These are phyloP conservation scores for Erythrobasidium yunnanense DNA, from an alignment of 768 basidiomycete species.

Conservation along the genomic window DNA sequence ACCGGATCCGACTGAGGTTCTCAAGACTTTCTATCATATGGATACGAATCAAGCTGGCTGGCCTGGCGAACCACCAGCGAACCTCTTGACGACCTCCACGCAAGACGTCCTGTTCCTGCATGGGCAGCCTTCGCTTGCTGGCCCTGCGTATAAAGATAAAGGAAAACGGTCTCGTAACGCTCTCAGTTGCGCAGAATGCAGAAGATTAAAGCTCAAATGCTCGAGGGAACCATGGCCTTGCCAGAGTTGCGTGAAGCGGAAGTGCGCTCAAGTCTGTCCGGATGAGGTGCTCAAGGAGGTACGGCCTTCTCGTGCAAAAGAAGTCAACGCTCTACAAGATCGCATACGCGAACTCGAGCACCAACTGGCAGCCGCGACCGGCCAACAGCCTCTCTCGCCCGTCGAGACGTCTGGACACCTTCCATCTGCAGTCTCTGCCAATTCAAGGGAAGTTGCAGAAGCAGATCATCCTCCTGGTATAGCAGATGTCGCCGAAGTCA, in stretches of 20 bases:
- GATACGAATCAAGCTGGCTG: not conserved
- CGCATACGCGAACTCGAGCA: slow-evolving; percentile 21
- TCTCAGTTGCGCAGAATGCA: slow-evolving; percentile 3
- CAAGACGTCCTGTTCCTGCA: not conserved
- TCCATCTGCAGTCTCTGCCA: no score
- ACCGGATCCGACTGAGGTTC: no score
- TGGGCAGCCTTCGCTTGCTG: not conserved
- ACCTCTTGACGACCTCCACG: not conserved
- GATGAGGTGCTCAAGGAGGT: slow-evolving; percentile 25
- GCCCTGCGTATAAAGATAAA: not conserved
- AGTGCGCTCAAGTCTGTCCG: slow-evolving; percentile 26
- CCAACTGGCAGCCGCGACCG: not conserved
- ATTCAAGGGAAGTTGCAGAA: not conserved
- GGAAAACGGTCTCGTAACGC: not conserved
- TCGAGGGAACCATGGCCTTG: not conserved
- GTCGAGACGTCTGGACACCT: not conserved
- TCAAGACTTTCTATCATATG: no score
- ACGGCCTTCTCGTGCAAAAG: slow-evolving; percentile 16
- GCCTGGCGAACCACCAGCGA: not conserved
- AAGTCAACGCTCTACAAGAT: slow-evolving; percentile 9
- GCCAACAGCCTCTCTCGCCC: not conserved
- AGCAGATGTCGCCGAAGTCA: slow-evolving; percentile 19
- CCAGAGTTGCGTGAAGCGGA: slow-evolving; percentile 25
- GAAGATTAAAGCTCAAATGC: not conserved
- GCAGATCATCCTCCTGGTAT: slow-evolving; percentile 6